Conservation (phyloP, 108 stramenopile genomes). For the Stephanodiscus triporus region DNA sequence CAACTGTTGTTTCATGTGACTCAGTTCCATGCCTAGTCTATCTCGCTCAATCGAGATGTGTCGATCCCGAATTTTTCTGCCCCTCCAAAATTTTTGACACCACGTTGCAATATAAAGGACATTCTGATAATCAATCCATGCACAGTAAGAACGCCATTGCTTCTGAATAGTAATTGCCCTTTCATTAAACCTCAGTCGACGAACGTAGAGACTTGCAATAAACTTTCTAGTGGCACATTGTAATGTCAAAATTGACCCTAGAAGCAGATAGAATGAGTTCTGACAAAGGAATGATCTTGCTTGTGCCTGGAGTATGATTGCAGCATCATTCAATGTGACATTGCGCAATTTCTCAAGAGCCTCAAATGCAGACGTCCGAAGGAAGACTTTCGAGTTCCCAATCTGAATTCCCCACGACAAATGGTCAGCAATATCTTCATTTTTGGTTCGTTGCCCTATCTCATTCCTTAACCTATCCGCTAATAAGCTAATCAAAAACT, state of each 20-base stretch:
- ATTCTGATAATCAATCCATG: conserved; percentile 46
- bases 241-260: conserved; percentile 46
- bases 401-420: conserved; percentile 83
- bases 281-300: conserved; percentile 29
- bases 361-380: conserved; percentile 78
- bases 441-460: conserved; percentile 35
- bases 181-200: conserved; percentile 21
- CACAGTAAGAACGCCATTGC: conserved; percentile 35
- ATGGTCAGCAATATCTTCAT: conserved; percentile 59
- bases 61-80: neutral
- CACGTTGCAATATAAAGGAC: conserved; percentile 46
- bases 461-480: conserved; percentile 59
- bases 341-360: conserved; percentile 79
- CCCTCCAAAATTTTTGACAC: conserved; percentile 56
- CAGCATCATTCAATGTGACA: conserved; percentile 35
- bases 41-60: conserved; percentile 59
- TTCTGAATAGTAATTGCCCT: conserved; percentile 34
- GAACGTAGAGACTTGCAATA: conserved; percentile 34
- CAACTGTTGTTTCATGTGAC: conserved; percentile 52
- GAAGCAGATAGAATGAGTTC: conserved; percentile 29
- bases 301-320: conserved; percentile 34
- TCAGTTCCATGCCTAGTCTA: conserved; percentile 56
- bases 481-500: conserved; percentile 38
- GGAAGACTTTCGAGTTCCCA: conserved; percentile 90
- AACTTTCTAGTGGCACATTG: conserved; percentile 45